Evolutionary conservation across 2,329 filamentous ascomycete species (phyloP).

Genomic region (Stagonosporopsis chrysanthemi): DNA sequence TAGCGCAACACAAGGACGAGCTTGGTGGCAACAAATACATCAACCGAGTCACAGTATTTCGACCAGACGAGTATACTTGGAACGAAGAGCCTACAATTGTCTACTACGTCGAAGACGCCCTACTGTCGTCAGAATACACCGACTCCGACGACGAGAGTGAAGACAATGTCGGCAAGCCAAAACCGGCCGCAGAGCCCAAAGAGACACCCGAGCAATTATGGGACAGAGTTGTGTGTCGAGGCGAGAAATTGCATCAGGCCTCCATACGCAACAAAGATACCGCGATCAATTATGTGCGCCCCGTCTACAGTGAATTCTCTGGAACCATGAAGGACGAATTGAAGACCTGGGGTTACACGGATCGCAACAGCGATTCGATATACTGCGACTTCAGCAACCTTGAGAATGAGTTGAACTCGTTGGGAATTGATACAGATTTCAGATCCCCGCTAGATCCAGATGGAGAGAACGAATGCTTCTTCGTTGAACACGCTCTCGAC

Average conservation of each 20-base stretch:
- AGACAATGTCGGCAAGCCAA: not conserved
- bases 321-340: constrained; percentile 5
- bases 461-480: constrained; percentile 9
- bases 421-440: constrained; percentile 6
- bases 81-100: constrained; percentile 2
- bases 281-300: not conserved
- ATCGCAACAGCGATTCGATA: not conserved
- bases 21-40: constrained; percentile 18
- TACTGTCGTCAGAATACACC: not conserved
- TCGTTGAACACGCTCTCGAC: not conserved
- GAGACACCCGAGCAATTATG: constrained; percentile 4
- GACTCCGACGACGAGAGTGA: not conserved
- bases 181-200: not conserved
- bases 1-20: constrained; percentile 22
- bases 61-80: not conserved
- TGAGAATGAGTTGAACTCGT: not conserved
- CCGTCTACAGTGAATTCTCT: constrained; percentile 9
- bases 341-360: constrained; percentile 7
- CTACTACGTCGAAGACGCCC: constrained; percentile 5
- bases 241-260: constrained; percentile 7
- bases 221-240: constrained; percentile 2
- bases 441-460: not conserved
- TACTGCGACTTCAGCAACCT: constrained; percentile 2
- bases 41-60: constrained; percentile 9
- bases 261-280: constrained; percentile 8